Base-by-base conservation (phyloP, 164 flowering plant species). In the Liquidambar formosana region DNA sequence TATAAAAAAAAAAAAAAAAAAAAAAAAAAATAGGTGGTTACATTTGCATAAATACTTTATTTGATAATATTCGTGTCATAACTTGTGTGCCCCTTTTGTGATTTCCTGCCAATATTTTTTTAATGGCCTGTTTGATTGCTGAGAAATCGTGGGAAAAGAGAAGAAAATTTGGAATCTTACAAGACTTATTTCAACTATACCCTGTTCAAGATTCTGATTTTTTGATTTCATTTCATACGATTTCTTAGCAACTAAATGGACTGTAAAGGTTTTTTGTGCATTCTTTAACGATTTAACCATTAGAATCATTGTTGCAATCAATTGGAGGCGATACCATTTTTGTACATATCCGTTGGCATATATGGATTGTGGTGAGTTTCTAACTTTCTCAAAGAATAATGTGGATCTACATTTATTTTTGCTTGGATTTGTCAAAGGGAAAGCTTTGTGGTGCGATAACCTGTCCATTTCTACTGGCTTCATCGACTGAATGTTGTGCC, bases 301-400 rank as follows among this genome's bases (percentile, higher is more conserved):
- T 66, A 93, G 96, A 83, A 83, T 89, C 72, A 87, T 95, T 64
- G 90, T 92, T 69, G 88, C 89, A 2, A 84, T 92, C 71, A 91
- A 88, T 70, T 91, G 99, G 99, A 85, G 83, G 65, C 78, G 83
- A 44, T 92, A 95, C 64, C 87, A 87, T 86, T 79, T 79, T 4
- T 95, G 99, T 81, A 75, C 83, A 69, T 77, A 92, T 64, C 97
- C 99, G 3, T 76, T 94, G n/a, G 91, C 97, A 94, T 69, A 88
- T 92, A 80, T 95, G 99, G 99, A 95, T 86, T 43, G 93, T 92
- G 96, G 99, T 95, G 68, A 62, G 89, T 78, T 63, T 59, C 45
- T 59, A 28, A 22, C n/a, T 49, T 61, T 27, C 15, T 21, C 5
- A 14, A 27, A 19, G 21, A 52, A 8, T 22, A 22, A n/a, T n/a